phyloP scores from a whole-genome alignment of 75 land plant species.

The Pinus taeda region DNA sequence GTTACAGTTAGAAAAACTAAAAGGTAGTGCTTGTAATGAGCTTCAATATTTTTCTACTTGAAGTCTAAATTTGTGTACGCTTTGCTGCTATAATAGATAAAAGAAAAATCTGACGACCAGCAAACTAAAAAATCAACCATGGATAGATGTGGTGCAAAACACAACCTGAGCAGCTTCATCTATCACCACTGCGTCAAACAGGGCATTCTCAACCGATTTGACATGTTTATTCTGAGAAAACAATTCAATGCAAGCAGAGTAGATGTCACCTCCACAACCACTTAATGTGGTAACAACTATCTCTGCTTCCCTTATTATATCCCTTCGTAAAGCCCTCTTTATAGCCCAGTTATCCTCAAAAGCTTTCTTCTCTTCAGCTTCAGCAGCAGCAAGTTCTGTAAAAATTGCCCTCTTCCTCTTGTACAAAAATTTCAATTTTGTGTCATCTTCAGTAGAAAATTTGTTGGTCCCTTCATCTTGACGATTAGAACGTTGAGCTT shows the following conservation, averaged over 20 bases:
- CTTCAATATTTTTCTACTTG: not conserved
- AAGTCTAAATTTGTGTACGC: not conserved
- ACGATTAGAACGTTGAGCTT: conserved; percentile 62
- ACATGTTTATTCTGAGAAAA: conserved; percentile 29
- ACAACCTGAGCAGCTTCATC: conserved; percentile 97
- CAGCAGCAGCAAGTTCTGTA: conserved; percentile 59
- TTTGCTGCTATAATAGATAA: not conserved
- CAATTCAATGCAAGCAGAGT: conserved; percentile 85
- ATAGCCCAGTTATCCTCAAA: conserved; percentile 56
- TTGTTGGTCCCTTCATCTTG: conserved; percentile 20
- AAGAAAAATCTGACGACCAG: not conserved
- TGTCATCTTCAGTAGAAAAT: conserved; percentile 17
- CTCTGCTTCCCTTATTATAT: conserved; percentile 89
- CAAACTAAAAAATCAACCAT: not conserved
- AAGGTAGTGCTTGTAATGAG: not conserved
- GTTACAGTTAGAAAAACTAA: not conserved
- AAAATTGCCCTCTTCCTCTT: conserved; percentile 60
- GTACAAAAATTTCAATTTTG: conserved; percentile 50
- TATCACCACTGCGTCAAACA: conserved; percentile 89
- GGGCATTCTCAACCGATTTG: conserved; percentile 32
- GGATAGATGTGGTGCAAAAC: not conserved
- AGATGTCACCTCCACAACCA: conserved; percentile 94
- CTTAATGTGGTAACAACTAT: conserved; percentile 87
- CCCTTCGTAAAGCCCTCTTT: conserved; percentile 55
- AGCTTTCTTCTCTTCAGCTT: conserved; percentile 54